phyloP scores from a whole-genome alignment of 176 grass and related monocot genomes.

The Dactylis glomerata region DNA sequence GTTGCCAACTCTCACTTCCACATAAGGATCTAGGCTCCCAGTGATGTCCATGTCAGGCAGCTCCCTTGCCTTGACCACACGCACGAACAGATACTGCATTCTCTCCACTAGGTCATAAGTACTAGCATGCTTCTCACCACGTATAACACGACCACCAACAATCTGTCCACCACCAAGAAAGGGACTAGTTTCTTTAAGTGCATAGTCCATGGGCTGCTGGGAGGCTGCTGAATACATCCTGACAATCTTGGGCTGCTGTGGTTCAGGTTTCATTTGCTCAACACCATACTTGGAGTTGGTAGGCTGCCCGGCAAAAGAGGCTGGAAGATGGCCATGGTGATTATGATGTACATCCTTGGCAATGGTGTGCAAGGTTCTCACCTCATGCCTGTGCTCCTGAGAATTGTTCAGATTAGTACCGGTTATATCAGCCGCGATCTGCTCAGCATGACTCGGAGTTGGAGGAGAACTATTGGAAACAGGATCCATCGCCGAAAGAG shows the following conservation, averaged over 20 bases:
- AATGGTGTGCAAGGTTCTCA: conserved; percentile 66
- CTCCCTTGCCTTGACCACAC: conserved; percentile 94
- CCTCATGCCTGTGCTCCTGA: conserved; percentile 53
- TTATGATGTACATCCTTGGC: conserved; percentile 66
- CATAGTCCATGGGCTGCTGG: conserved; percentile 84
- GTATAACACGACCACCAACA: conserved; percentile 88
- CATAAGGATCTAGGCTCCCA: conserved; percentile 96
- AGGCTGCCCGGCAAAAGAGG: conserved; percentile 51
- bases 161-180: conserved; percentile 91
- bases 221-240: conserved; percentile 83
- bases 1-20: conserved; percentile 89
- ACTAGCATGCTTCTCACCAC: conserved; percentile 69
- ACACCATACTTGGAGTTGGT: conserved; percentile 53
- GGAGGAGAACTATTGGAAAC: conserved; percentile 47
- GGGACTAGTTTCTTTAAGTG: conserved; percentile 94
- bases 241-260: conserved; percentile 61
- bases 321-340: conserved; percentile 45
- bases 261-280: conserved; percentile 71
- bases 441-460: conserved; percentile 47
- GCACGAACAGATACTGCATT: conserved; percentile 97
- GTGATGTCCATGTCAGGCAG: conserved; percentile 79
- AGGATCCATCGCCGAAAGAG: conserved; percentile 69
- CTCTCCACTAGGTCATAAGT: conserved; percentile 96
- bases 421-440: conserved; percentile 48
- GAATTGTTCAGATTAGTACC: conserved; percentile 36